Base-by-base conservation (phyloP, 2,329 filamentous ascomycete genomes). In the Fusarium brachygibbosum region DNA sequence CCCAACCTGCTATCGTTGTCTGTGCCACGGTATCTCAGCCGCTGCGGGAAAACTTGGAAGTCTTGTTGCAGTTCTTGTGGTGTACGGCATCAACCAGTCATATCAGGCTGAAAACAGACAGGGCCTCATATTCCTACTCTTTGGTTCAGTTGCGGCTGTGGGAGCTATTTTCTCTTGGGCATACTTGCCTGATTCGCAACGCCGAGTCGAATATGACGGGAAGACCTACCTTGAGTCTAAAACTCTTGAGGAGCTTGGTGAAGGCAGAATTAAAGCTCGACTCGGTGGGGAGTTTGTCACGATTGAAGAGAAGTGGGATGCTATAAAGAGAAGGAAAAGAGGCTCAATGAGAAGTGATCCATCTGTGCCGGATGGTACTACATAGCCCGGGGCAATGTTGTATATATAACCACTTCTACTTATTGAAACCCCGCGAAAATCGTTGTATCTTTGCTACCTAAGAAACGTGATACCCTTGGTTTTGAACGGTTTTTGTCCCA, bases 21-120 rank as follows among this genome's bases (percentile, higher is more conserved):
- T 87, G 0, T 89, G 87, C 61, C 87, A 89, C 71, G 87, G 87
- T 25, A 87, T 90, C 53, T 87, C 87, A 0, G 87, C 88, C 0
- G 87, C 87, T 0, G 83, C 84, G 1, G 88, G 87, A 13, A 90
- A 90, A 71, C 76, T 87, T 2, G 87, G 87, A 25, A 86, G 85
- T 60, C 83, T 89, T 51, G 76, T 85, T 7, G 85, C 84, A 50
- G 79, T 86, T 19, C 72, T 85, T 14, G 78, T 86, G 28, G 83
- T 86, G 3, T 85, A 83, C 69, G 83, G 81, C 56, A 84, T 86
- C 75, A 84, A 85, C 72, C 68, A 75, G 17, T 78, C 80, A 16
- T 85, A 85, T 74, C 69, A 74, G 40, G 80, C 78, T 57, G 50
- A 76, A 3, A 81, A 77, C 5, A 79, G 81, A 2, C 84, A 86